Conservation (phyloP, 225 moss, liverwort and hornwort species). For the Physcomitrium patens region DNA sequence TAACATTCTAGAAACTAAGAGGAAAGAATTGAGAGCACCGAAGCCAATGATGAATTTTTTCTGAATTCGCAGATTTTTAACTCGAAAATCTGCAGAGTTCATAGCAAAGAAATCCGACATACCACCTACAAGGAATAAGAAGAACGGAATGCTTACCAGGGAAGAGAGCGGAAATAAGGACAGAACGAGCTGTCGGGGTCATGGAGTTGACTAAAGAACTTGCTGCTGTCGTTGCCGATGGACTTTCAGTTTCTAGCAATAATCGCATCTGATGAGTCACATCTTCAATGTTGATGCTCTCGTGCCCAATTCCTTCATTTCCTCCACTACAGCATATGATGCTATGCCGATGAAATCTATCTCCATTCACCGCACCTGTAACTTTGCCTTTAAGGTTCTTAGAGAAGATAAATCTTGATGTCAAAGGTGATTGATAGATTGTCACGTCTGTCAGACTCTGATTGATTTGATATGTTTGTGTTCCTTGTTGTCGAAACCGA, state of each 20-base stretch:
- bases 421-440: neutral
- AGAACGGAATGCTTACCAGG: conserved; percentile 34
- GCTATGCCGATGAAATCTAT: conserved; percentile 12
- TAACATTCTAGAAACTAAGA: neutral
- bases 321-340: conserved; percentile 40
- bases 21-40: neutral
- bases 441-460: conserved; percentile 2
- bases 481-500: neutral
- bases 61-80: neutral
- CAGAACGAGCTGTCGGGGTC: conserved; percentile 47
- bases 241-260: conserved; percentile 42
- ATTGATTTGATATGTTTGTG: neutral
- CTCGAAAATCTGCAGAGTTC: neutral
- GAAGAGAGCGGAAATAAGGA: conserved; percentile 63
- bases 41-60: neutral
- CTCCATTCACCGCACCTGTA: conserved; percentile 12
- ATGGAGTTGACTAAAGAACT: conserved; percentile 49
- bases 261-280: conserved; percentile 47
- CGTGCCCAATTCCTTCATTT: conserved; percentile 31
- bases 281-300: conserved; percentile 22
- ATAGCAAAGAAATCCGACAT: neutral
- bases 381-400: neutral
- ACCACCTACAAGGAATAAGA: neutral
- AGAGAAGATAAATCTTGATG: conserved; percentile 12
- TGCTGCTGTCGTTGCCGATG: conserved; percentile 56